Percentiles rank a stretch among this genome's conserved stretches.
Conservation (phyloP, 352 stramenopile genomes). For the Pythium pyrilobum region DNA sequence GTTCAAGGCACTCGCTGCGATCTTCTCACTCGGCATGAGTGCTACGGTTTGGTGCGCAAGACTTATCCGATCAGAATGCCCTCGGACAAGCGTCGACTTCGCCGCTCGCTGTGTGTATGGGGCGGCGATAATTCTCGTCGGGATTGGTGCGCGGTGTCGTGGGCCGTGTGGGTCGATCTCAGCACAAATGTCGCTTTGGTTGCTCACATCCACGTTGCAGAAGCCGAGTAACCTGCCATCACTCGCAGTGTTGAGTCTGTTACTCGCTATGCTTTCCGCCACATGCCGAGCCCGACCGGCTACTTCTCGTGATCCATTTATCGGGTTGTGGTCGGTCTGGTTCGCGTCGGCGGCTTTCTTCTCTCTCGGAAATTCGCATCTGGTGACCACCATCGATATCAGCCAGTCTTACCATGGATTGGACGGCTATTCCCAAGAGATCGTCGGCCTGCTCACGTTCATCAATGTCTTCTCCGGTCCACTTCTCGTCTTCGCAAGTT, state of each 20-base stretch:
- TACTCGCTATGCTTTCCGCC: constrained; percentile 22
- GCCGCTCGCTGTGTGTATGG: constrained; percentile 48
- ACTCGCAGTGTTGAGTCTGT: constrained; percentile 43
- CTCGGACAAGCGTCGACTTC: neutral
- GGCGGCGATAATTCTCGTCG: constrained; percentile 13
- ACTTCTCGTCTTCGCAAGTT: constrained; percentile 50
- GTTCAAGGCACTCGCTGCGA: neutral
- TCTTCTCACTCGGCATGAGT: constrained; percentile 29
- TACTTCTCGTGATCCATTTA: neutral
- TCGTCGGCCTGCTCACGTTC: constrained; percentile 75
- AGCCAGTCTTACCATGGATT: constrained; percentile 84
- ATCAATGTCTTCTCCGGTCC: constrained; percentile 71
- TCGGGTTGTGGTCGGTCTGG: constrained; percentile 10
- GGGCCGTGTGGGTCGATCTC: constrained; percentile 10
- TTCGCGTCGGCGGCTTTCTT: constrained; percentile 78
- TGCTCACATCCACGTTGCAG: constrained; percentile 56
- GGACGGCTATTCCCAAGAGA: constrained; percentile 66
- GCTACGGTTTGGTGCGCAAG: constrained; percentile 13
- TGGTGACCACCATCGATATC: constrained; percentile 88
- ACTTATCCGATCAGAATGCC: neutral
- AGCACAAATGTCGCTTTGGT: constrained; percentile 53
- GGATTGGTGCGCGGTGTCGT: constrained; percentile 6
- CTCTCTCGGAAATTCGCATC: constrained; percentile 82
- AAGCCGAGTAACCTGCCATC: constrained; percentile 55
- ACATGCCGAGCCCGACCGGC: neutral